These are phyloP conservation scores for Pulveroboletus frians DNA, from an alignment of 768 basidiomycete genomes.

Conservation along the genomic window DNA sequence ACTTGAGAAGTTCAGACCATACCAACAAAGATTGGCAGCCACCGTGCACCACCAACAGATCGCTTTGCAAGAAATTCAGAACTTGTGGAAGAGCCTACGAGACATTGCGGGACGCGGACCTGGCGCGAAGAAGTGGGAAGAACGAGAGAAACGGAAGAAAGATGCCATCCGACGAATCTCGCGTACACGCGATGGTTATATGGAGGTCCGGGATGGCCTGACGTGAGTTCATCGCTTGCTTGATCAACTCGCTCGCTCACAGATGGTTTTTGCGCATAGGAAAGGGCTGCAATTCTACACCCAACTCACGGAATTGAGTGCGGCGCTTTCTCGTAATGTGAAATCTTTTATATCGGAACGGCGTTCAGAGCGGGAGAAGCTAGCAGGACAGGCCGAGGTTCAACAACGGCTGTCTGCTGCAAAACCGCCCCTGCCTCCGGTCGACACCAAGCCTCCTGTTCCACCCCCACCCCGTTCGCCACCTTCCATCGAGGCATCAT, in stretches of 20 bases:
- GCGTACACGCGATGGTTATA: constrained; percentile 76
- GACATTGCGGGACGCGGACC: constrained; percentile 71
- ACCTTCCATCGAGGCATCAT: constrained; percentile 45
- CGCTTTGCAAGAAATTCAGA: constrained; percentile 66
- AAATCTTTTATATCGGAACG: constrained; percentile 60
- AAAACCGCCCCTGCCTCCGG: constrained; percentile 33
- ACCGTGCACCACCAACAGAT: constrained; percentile 75
- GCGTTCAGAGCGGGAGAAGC: constrained; percentile 60
- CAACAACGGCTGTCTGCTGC: constrained; percentile 55
- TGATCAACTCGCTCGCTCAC: constrained; percentile 6
- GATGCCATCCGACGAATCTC: constrained; percentile 69
- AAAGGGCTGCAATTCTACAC: constrained; percentile 89
- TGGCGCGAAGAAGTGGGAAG: constrained; percentile 76
- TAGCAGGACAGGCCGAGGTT: constrained; percentile 66
- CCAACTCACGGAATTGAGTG: constrained; percentile 64
- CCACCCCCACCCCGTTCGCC: constrained; percentile 40
- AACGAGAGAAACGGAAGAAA: constrained; percentile 72
- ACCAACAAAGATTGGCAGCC: constrained; percentile 74
- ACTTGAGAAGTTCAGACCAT: constrained; percentile 92
- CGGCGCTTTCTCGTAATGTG: constrained; percentile 52
- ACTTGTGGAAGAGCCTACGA: constrained; percentile 69
- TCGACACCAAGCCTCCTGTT: constrained; percentile 46
- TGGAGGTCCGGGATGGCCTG: constrained; percentile 81
- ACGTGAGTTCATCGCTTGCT: constrained; percentile 47
- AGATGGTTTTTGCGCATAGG: constrained; percentile 33